phyloP scores from a whole-genome alignment of 129 eudicot species.

The Lactuca sativa region DNA sequence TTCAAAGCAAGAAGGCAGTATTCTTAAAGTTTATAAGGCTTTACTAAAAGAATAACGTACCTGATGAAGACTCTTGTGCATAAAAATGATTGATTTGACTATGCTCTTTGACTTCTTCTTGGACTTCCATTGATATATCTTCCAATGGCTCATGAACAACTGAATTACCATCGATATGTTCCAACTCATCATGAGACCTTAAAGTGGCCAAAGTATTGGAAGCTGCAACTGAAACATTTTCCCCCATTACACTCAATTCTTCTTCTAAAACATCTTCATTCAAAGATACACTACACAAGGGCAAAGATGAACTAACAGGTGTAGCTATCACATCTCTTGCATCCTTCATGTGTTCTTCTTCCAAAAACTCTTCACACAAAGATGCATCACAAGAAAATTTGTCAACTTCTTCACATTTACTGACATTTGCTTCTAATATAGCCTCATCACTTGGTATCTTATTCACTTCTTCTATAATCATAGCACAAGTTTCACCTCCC shows the following conservation, averaged over 20 bases:
- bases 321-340: slow-evolving; percentile 7
- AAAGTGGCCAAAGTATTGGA: slow-evolving; percentile 11
- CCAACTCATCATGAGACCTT: slow-evolving; percentile 29
- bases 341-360: slow-evolving; percentile 28
- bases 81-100: slow-evolving; percentile 12
- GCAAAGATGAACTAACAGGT: slow-evolving; percentile 17
- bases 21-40: not conserved
- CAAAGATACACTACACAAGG: slow-evolving; percentile 19
- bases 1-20: no score
- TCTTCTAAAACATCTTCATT: slow-evolving; percentile 22
- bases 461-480: slow-evolving; percentile 25
- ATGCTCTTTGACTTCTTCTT: slow-evolving; percentile 26
- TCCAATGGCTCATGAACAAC: slow-evolving; percentile 27
- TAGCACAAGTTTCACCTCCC: slow-evolving; percentile 10
- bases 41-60: slow-evolving; percentile 35
- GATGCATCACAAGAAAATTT: slow-evolving; percentile 27
- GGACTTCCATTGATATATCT: slow-evolving; percentile 29
- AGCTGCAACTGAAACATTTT: slow-evolving; percentile 21
- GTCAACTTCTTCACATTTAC: slow-evolving; percentile 30
- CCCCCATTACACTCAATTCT: slow-evolving; percentile 4
- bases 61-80: slow-evolving; percentile 36
- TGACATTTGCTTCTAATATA: slow-evolving; percentile 11
- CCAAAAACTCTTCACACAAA: slow-evolving; percentile 26
- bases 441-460: slow-evolving; percentile 10
- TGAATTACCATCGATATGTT: slow-evolving; percentile 11